Base-by-base conservation (phyloP, 208 protist genomes). In the Wallacemonas sp. region DNA sequence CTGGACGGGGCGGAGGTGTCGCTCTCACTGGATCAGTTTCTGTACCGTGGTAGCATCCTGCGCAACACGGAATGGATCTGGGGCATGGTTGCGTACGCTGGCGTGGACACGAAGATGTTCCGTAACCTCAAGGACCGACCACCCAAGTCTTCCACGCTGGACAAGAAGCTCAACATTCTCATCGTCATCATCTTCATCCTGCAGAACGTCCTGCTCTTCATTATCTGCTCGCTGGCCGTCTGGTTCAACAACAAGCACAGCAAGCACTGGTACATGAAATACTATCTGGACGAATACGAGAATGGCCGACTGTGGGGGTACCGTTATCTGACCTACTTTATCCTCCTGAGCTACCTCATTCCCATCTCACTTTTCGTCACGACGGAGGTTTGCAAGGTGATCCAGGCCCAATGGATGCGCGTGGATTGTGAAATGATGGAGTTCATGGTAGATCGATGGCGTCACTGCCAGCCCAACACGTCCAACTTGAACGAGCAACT, bases 401-500 rank as follows among this genome's bases (percentile, higher is more conserved):
- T 91, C 9, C 93, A 97, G 72, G 86, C 80, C 12, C 74, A 91
- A 60, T 94, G 91, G 88, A 97, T 97, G 88, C 66, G 68, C 4
- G 78, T 82, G 34, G 93, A 97, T 61, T 70, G 41, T 39, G 75
- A 82, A 47, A 91, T 97, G 90, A 91, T 93, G 85, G 81, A 93
- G 73, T 82, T 77, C 47, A 81, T 92, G 68, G 67, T 62, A 19
- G 84, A 76, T 39, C 54, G 77, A 21, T 93, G 76, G 82, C 70
- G 79, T 14, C 72, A 82, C 45, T 96, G 91, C 77, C 70, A 67
- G 41, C 74, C 89, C 6, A 94, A 94, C 72, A 96, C 94, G 24
- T 96, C 91, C 0, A 94, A 96, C 69, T 75, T 97, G 9, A 97
- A 97, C 76, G 94, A 97, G 78, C 84, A 96, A 75, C 77, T 97